A percentile compares a stretch with the other conserved stretches of the same genome.
Conservation (phyloP, 306 rosid genomes). For the Lablab purpureus region DNA sequence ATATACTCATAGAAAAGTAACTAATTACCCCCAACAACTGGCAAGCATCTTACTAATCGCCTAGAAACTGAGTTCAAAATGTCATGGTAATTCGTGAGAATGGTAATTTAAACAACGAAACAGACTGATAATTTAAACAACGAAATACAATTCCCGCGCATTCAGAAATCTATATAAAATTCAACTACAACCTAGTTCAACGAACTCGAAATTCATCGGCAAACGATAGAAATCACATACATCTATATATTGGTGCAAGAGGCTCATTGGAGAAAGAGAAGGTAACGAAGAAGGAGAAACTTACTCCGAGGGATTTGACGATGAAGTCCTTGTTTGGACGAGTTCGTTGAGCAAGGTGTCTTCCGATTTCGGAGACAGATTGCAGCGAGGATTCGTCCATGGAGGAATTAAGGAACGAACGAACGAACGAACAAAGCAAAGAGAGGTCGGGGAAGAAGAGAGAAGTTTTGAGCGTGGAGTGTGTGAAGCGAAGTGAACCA, state of each 20-base stretch:
- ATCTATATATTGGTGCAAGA: too few species aligned
- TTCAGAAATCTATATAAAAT: not conserved
- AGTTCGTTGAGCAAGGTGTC: slow-evolving; percentile 58
- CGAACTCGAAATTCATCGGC: not conserved
- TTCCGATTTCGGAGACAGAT: slow-evolving; percentile 67
- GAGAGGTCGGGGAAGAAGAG: not conserved
- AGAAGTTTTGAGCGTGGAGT: not conserved
- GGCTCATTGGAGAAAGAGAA: not conserved
- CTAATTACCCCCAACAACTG: not conserved
- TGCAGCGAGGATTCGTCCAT: slow-evolving; percentile 68
- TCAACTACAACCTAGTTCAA: not conserved
- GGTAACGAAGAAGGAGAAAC: not conserved
- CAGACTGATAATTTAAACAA: not conserved
- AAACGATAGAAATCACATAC: not conserved
- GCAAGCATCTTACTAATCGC: not conserved
- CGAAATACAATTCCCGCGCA: not conserved
- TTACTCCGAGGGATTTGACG: slow-evolving; percentile 77
- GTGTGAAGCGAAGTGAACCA: not conserved
- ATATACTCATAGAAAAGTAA: not conserved
- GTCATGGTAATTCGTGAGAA: not conserved
- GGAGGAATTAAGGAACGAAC: slow-evolving; percentile 8
- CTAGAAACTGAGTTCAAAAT: not conserved
- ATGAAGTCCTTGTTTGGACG: slow-evolving; percentile 78
- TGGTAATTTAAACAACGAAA: not conserved
- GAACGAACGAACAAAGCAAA: not conserved